A percentile compares a stretch with the other conserved stretches of the same genome.
phyloP scores from a whole-genome alignment of 2,329 filamentous ascomycete species.

The Fusarium sp. region DNA sequence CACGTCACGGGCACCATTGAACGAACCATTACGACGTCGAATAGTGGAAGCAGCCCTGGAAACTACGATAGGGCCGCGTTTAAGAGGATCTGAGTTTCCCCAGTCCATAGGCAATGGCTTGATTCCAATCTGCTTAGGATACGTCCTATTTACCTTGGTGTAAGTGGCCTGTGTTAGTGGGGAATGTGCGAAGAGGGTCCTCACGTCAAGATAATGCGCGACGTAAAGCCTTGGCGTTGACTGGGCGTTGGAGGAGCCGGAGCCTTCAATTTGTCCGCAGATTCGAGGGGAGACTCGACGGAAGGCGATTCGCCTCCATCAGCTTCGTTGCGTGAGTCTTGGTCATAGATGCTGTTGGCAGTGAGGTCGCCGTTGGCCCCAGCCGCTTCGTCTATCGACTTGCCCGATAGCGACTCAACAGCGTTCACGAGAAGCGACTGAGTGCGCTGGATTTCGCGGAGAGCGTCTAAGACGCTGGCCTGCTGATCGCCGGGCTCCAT shows the following conservation, averaged over 20 bases:
- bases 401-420: conserved; percentile 51
- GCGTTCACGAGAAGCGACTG: conserved; percentile 53
- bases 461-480: conserved; percentile 40
- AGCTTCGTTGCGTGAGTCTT: conserved; percentile 19
- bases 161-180: conserved; percentile 20
- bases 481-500: conserved; percentile 42
- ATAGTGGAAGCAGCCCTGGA: conserved; percentile 78
- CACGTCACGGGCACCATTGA: conserved; percentile 10
- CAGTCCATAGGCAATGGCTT: conserved; percentile 89
- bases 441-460: conserved; percentile 54
- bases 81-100: conserved; percentile 77
- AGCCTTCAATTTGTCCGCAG: conserved; percentile 36
- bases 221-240: conserved; percentile 58
- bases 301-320: conserved; percentile 14
- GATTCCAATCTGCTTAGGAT: conserved; percentile 92
- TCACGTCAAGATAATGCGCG: conserved; percentile 64
- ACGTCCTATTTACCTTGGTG: conserved; percentile 63
- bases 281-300: conserved; percentile 22
- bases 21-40: conserved; percentile 77
- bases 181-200: conserved; percentile 30
- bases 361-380: conserved; percentile 4
- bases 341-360: conserved; percentile 19
- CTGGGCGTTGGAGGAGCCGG: conserved; percentile 40
- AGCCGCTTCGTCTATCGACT: conserved; percentile 31
- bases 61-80: conserved; percentile 87